Evolutionary conservation across 2,329 filamentous ascomycete species (phyloP), one percentile per base, ranked within the genome.

Genomic region (Hortaea sp.): DNA sequence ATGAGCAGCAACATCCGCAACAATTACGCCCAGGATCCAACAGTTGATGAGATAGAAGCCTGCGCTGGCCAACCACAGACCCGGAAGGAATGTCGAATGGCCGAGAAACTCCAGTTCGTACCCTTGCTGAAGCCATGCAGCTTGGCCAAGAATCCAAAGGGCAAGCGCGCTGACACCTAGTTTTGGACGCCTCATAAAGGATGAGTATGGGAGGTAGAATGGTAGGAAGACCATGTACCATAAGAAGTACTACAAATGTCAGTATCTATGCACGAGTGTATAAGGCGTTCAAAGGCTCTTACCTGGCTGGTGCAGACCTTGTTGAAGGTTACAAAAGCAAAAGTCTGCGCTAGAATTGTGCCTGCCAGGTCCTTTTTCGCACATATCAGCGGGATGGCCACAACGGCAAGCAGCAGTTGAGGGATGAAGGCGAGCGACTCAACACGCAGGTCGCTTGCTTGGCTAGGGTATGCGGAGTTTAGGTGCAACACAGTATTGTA

Each of bases 271-370:
- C n/a, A 9, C 7, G 30, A 20, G 20, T 28, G 32, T 2, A 35
- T 35, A 2, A n/a, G 28, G n/a, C 27, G 32, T 6, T 7, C 10
- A 29, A 1, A 7, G n/a, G 6, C 7, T 62, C 75, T 53, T 76
- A 92, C 88, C 77, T 97, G 90, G 60, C 88, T 95, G 3, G 92
- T 98, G 75, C 90, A 97, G 51, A 98, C 92, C 71, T 98, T 98
- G 70, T 98, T 98, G 58, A 97, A 97, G 0, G 88, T 83, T 4
- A 97, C 92, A 66, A 98, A 98, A 0, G 90, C 87, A 67, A 95
- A 95, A 0, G 92, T 97, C 68, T 98, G 92, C 4, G 87, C 88
- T 51, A 97, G 77, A 85, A 97, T 89, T 5, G 86, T 83, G 0
- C 81, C 78, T 0, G 89, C 76, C 0, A 98, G 75, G 57, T 92